Base-by-base conservation (phyloP, 2,329 filamentous ascomycete species). In the Botrytis pseudocinerea region DNA sequence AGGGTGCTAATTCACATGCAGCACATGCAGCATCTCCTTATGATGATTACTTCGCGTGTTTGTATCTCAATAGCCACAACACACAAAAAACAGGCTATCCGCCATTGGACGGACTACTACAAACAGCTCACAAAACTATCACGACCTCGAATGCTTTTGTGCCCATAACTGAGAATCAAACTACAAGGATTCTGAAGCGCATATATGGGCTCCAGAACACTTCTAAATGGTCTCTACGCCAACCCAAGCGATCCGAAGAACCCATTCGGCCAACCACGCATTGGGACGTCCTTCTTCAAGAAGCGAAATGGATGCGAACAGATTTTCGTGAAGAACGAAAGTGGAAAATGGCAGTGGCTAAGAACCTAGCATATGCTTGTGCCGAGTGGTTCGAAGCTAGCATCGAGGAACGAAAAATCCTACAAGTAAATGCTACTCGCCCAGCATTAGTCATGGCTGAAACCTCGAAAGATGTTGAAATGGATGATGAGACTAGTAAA, bases 231-330 rank as follows among this genome's bases (percentile, higher is more conserved):
- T 96, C 95, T 8, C 83, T 99, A 64, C 89, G 95, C 70, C 96
- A 99, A 80, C 90, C 95, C 61, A 93, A 97, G 80, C 92, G 94
- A 73, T 93, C 91, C 57, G 87, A 90, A 2, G 96, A 99, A 82
- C 95, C 95, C 7, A 86, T 89, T 6, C 89, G 94, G 54, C 91
- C 91, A 28, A 87, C 89, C 1, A 91, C 92, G 2, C 95, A 98
- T 77, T 93, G 91, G 88, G 96, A 99, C 82, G 87, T 95, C 70
- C 82, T 98, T 72, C 84, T 99, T 46, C 89, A 94, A 77, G 95
- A 99, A 84, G 93, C 95, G 88, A 97, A 95, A 82, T 98, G 95
- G 95, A 97, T 99, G 93, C 90, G 95, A 69, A 98, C 94, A 2
- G 96, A 99, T 82, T 98, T 98, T 79, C 89, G 92, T 69, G 93